Base-by-base conservation (phyloP, 2,329 filamentous ascomycete species). In the Malbranchea zuffiana region DNA sequence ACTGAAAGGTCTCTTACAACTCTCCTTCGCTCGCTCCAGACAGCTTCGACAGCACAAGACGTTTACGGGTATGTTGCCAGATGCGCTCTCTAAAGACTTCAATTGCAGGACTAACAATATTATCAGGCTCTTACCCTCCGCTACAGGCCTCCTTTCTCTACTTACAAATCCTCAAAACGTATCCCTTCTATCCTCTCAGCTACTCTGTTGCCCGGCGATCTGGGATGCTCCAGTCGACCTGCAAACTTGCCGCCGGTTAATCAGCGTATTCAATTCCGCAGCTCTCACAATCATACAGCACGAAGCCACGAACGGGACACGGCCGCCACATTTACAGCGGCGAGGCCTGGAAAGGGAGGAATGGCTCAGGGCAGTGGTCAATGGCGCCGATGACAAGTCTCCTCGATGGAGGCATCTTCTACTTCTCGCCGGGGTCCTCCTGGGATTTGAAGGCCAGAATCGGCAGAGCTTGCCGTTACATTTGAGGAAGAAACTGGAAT, bases 351-450 rank as follows among this genome's bases (percentile, higher is more conserved):
- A 66, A 4, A 58, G 67, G 11, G 67, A 73, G 31, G 69, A 70
- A 32, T 78, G 75, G 75, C 60, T 72, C 16, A 68, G 66, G 44
- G 73, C 75, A 1, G 63, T 76, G 2, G 66, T 74, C 2, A 66
- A 65, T 26, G 75, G 74, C 6, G 74, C 75, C 11, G 71, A 78
- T 50, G 74, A 72, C 29, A 69, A 66, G 48, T 78, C 66, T 58
- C 72, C 68, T 12, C 67, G 83, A 51, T 94, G 85, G 85, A 79
- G 85, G 56, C 86, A 94, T 57, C 60, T 86, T 19, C 66, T 94
- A n/a, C 71, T 87, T 4, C 71, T 94, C 6, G 78, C 78, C 0
- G 87, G 85, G 3, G 65, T 93, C 15, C 60, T 94, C 40, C 71
- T 88, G 53, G 85, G 83, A 6, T 79, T 87, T 52, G 80, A 82